Conservation (phyloP, 108 stramenopile genomes). For the Cyclotella sp. region DNA sequence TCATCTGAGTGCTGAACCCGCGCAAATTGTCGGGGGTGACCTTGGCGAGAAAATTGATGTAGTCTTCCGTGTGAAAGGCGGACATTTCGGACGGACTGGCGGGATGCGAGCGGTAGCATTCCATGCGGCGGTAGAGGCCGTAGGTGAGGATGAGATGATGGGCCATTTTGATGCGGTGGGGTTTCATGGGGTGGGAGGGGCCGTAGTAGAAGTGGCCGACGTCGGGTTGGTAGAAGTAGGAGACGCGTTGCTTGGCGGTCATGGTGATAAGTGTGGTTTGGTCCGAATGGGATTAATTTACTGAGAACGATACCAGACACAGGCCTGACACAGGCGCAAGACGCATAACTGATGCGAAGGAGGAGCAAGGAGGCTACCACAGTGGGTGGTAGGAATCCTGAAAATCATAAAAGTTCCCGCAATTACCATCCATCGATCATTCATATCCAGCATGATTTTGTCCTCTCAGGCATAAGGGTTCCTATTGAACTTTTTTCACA, state of each 20-base stretch:
- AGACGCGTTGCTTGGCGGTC: slow-evolving; percentile 80
- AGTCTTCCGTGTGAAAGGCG: slow-evolving; percentile 96
- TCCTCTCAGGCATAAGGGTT: too few relatives aligned
- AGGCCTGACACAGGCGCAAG: too few relatives aligned
- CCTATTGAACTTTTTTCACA: too few relatives aligned
- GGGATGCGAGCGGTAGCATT: slow-evolving; percentile 96
- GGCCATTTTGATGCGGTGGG: slow-evolving; percentile 96
- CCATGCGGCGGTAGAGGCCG: slow-evolving; percentile 97
- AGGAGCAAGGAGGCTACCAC: too few relatives aligned
- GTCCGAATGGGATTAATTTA: too few relatives aligned
- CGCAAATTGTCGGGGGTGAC: slow-evolving; percentile 93
- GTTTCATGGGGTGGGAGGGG: slow-evolving; percentile 99
- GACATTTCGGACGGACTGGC: slow-evolving; percentile 92
- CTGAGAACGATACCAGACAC: too few relatives aligned
- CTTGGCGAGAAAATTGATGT: slow-evolving; percentile 92
- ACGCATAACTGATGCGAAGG: too few relatives aligned
- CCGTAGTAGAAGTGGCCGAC: slow-evolving; percentile 98
- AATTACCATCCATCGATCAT: too few relatives aligned
- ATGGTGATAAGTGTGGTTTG: slow-evolving; percentile 1
- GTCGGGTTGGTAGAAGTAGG: slow-evolving; percentile 97
- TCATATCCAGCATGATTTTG: too few relatives aligned
- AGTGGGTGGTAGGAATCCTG: too few relatives aligned
- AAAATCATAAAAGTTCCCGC: too few relatives aligned
- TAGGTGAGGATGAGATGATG: slow-evolving; percentile 97
- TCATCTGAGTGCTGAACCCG: slow-evolving; percentile 75